Evolutionary conservation across 108 stramenopile genomes (phyloP).

Genomic region (Nitzschia sp.): DNA sequence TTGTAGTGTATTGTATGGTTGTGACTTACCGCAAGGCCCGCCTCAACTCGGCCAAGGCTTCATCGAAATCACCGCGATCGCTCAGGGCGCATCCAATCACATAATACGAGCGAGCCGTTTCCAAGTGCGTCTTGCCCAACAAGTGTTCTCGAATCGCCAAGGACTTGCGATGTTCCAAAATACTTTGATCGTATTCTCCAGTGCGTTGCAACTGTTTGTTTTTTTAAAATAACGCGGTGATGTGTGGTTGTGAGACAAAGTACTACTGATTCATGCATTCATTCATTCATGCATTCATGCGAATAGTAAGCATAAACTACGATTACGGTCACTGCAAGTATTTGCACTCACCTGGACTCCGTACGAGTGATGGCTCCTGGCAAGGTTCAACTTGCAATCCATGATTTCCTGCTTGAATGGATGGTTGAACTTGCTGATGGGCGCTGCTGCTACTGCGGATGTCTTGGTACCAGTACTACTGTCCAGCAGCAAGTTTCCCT

Average conservation of each 20-base stretch:
- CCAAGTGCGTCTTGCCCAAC: slow-evolving; percentile 32
- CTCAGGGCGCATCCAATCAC: slow-evolving; percentile 39
- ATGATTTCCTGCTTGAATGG: slow-evolving; percentile 17
- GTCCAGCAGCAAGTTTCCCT: background rate
- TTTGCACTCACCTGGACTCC: too few relatives aligned
- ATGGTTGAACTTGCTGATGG: background rate
- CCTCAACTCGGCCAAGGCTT: slow-evolving; percentile 30
- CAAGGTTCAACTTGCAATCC: slow-evolving; percentile 32
- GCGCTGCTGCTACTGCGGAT: background rate
- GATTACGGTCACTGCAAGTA: too few relatives aligned
- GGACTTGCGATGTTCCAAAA: slow-evolving; percentile 37
- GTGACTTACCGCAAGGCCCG: slow-evolving; percentile 31
- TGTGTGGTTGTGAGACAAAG: too few relatives aligned
- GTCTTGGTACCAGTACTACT: background rate
- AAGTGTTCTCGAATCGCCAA: slow-evolving; percentile 32
- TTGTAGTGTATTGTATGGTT: too few relatives aligned
- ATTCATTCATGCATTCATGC: too few relatives aligned
- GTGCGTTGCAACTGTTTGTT: slow-evolving; percentile 24
- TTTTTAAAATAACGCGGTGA: too few relatives aligned
- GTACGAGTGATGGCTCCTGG: slow-evolving; percentile 32
- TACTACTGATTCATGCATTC: too few relatives aligned
- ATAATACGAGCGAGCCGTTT: slow-evolving; percentile 39
- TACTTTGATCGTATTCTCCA: slow-evolving; percentile 29
- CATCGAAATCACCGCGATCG: slow-evolving; percentile 46
- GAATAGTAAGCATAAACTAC: too few relatives aligned